phyloP scores from a whole-genome alignment of 164 flowering plant genomes.

The Echeveria elegans region DNA sequence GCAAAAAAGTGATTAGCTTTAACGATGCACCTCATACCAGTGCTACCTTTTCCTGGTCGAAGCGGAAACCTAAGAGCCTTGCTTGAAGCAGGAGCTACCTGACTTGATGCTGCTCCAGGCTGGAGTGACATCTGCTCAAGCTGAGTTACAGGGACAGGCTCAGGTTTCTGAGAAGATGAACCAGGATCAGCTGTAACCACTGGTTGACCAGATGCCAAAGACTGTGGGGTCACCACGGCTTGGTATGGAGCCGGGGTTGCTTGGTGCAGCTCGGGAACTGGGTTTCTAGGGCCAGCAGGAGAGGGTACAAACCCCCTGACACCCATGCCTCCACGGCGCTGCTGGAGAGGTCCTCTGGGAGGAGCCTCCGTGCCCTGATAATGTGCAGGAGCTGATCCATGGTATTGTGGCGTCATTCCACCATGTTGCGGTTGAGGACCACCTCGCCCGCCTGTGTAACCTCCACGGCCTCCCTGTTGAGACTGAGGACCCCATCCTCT shows the following conservation, averaged over 20 bases:
- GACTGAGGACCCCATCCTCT: conserved; percentile 25
- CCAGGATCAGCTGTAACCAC: conserved; percentile 23
- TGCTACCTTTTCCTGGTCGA: conserved; percentile 66
- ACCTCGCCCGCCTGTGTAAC: too few species aligned
- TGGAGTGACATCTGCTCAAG: conserved; percentile 37
- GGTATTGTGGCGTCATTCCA: too few species aligned
- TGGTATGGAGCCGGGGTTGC: conserved; percentile 40
- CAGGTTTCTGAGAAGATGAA: conserved; percentile 37
- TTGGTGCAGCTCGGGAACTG: conserved; percentile 85
- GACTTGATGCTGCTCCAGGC: conserved; percentile 29
- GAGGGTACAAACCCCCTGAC: conserved; percentile 29
- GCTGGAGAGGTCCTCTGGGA: not conserved
- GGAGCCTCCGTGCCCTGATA: too few species aligned
- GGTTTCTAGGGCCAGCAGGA: conserved; percentile 33
- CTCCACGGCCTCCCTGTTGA: not conserved
- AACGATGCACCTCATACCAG: conserved; percentile 57
- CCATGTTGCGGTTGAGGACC: too few species aligned
- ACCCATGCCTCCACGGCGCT: conserved; percentile 20
- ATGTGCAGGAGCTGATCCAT: too few species aligned
- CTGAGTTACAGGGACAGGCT: conserved; percentile 24
- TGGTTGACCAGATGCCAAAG: conserved; percentile 30
- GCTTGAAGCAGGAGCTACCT: conserved; percentile 34
- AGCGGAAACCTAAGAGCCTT: conserved; percentile 60
- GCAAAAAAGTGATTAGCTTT: conserved; percentile 85
- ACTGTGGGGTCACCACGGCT: conserved; percentile 34